These are phyloP conservation scores for Colletotrichum sublineola DNA, from an alignment of 2,329 filamentous ascomycete species.

Conservation along the genomic window DNA sequence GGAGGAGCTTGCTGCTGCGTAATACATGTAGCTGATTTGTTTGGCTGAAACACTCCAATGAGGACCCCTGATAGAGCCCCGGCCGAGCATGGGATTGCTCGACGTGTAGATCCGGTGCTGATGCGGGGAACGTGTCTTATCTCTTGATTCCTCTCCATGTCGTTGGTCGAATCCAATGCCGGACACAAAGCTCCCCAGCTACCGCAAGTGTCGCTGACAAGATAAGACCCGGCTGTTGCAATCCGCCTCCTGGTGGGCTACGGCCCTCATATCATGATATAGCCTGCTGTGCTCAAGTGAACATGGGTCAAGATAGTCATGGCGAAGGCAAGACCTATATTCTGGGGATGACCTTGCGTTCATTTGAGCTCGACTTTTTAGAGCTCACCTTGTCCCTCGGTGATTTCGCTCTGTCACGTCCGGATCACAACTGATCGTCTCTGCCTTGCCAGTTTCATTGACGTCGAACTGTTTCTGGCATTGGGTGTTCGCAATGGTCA, in stretches of 20 bases:
- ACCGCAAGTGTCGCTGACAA: not conserved
- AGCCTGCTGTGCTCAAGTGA: not conserved
- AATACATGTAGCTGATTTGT: not conserved
- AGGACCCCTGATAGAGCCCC: not conserved
- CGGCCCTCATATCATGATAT: not conserved
- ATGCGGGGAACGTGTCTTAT: constrained; percentile 8
- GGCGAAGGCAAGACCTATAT: not conserved
- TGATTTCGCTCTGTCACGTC: not conserved
- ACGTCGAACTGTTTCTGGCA: not conserved
- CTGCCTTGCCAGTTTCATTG: not conserved
- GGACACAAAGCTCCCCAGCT: not conserved
- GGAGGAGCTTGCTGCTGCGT: not conserved
- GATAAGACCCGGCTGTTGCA: not conserved
- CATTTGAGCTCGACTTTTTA: not conserved
- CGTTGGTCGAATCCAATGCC: not conserved
- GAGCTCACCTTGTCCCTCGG: not conserved
- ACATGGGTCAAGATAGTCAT: not conserved
- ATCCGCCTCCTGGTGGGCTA: not conserved
- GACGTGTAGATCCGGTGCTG: not conserved
- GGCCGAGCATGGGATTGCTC: not conserved
- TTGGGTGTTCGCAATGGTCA: not conserved
- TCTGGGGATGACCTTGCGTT: not conserved
- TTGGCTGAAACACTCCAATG: not conserved
- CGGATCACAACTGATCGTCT: not conserved
- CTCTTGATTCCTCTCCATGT: not conserved